phyloP scores from a whole-genome alignment of 139 green algal species.

The Nannochloris sp. region DNA sequence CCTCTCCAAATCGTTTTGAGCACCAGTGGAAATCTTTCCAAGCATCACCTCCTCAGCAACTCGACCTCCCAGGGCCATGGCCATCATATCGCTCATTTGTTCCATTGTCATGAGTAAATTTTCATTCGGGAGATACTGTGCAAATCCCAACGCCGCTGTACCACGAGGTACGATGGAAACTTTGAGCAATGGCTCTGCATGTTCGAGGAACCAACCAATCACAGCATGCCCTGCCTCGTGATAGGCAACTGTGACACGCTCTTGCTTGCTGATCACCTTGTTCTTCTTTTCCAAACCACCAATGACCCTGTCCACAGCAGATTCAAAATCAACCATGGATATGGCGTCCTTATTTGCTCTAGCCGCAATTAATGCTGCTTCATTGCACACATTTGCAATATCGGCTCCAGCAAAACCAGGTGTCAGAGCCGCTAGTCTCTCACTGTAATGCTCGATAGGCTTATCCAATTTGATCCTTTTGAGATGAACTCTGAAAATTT shows the following conservation, averaged over 20 bases:
- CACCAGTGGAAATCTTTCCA: constrained; percentile 90
- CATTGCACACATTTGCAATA: constrained; percentile 98
- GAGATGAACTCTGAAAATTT: constrained; percentile 93
- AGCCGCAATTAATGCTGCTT: constrained; percentile 92
- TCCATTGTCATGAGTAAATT: constrained; percentile 92
- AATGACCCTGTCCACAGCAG: constrained; percentile 93
- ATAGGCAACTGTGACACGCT: constrained; percentile 94
- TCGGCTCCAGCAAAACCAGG: constrained; percentile 91
- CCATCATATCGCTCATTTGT: constrained; percentile 88
- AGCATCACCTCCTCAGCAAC: constrained; percentile 91
- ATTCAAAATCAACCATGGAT: constrained; percentile 87
- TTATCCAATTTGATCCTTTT: constrained; percentile 72
- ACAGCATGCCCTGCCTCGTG: constrained; percentile 95
- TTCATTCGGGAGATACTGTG: constrained; percentile 98
- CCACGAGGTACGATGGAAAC: constrained; percentile 96
- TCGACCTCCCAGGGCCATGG: constrained; percentile 89
- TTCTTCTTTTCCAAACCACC: constrained; percentile 98
- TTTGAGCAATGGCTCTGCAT: constrained; percentile 97
- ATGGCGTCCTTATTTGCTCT: constrained; percentile 39
- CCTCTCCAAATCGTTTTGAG: constrained; percentile 97
- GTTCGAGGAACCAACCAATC: constrained; percentile 94
- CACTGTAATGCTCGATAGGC: constrained; percentile 64
- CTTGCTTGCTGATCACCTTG: constrained; percentile 84
- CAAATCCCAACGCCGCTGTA: constrained; percentile 91
- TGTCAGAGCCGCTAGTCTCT: constrained; percentile 91